Conservation (phyloP, 352 stramenopile species). For the Elongisporangium anandrum region DNA sequence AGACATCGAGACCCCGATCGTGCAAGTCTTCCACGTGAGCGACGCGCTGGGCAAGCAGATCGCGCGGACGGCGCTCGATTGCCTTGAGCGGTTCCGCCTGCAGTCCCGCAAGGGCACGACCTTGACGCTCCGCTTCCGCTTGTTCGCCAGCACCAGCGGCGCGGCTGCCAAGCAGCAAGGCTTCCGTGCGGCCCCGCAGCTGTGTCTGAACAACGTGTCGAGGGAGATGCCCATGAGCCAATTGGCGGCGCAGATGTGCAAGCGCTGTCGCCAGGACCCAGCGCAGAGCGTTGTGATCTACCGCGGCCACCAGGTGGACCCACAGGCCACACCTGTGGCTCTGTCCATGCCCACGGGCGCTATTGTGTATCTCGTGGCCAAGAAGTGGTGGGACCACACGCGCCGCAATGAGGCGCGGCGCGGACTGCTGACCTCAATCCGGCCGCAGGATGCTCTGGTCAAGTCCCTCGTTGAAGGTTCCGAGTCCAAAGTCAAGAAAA, state of each 20-base stretch:
- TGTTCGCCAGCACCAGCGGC: slow-evolving; percentile 21
- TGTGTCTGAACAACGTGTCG: slow-evolving; percentile 24
- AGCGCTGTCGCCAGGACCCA: slow-evolving; percentile 24
- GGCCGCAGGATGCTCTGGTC: slow-evolving; percentile 40
- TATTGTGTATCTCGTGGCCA: slow-evolving; percentile 41
- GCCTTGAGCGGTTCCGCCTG: slow-evolving; percentile 22
- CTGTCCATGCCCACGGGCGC: slow-evolving; percentile 36
- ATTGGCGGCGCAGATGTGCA: slow-evolving; percentile 36
- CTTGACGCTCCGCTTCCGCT: slow-evolving; percentile 35
- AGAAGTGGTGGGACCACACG: slow-evolving; percentile 52
- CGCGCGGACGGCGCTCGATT: slow-evolving; percentile 9
- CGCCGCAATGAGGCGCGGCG: slow-evolving; percentile 45
- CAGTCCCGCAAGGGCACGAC: slow-evolving; percentile 32
- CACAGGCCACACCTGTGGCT: slow-evolving; percentile 17
- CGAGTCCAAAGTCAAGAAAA: slow-evolving; percentile 39
- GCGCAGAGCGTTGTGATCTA: slow-evolving; percentile 29
- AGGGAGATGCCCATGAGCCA: slow-evolving; percentile 25
- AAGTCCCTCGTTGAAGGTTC: slow-evolving; percentile 31
- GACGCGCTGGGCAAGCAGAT: slow-evolving; percentile 10
- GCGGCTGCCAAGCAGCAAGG: slow-evolving; percentile 8
- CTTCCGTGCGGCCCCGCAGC: slow-evolving; percentile 9
- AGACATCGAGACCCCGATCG: slow-evolving; percentile 10
- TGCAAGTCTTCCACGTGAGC: slow-evolving; percentile 8
- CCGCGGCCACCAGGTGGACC: slow-evolving; percentile 39
- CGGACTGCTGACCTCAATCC: slow-evolving; percentile 40